Base-by-base conservation (phyloP, 2,329 filamentous ascomycete genomes). In the Penicillium sumatraense region DNA sequence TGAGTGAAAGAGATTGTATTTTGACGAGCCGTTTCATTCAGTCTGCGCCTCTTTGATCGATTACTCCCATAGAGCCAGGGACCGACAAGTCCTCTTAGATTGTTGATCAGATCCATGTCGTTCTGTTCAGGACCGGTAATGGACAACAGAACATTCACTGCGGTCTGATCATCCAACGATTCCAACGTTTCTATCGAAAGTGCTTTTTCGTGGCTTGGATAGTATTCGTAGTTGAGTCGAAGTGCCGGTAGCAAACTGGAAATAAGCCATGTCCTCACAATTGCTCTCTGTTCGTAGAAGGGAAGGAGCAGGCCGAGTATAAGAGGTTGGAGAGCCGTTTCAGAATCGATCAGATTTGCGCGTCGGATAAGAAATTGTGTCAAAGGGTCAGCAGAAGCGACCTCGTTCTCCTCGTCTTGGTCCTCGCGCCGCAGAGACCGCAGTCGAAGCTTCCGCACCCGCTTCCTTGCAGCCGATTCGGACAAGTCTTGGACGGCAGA, bases 11-110 rank as follows among this genome's bases (percentile, higher is more conserved):
- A 60, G n/a, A 74, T 66, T 5, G 67, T 70, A 31, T 60, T 67
- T 24, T 59, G 63, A 38, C 58, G 63, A 1, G 64, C 62, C 4
- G 58, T 54, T 52, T 72, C 65, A 24, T 75, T 75, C 13, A 82
- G 66, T 60, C 75, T 82, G 53, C 81, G 78, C 56, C 83, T 75
- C 71, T 86, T 86, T 27, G 80, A 75, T 21, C 80, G 75, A 31
- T 72, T 80, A 49, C 79, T 76, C 13, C 86, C 86, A 65, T 83
- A 84, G 61, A 87, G 81, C 86, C 86, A 88, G 10, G 86, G 84
- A 3, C 84, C 83, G 33, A 87, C 79, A 20, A 88, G 70, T 4
- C 82, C 79, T 59, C 81, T 80, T 35, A 88, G 61, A 61, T 88
- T 86, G 52, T 82, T 76, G 20, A 77, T 79, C 44, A 82, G 57